Conservation (phyloP, 208 protist genomes). For the Leishmania mexicana region DNA sequence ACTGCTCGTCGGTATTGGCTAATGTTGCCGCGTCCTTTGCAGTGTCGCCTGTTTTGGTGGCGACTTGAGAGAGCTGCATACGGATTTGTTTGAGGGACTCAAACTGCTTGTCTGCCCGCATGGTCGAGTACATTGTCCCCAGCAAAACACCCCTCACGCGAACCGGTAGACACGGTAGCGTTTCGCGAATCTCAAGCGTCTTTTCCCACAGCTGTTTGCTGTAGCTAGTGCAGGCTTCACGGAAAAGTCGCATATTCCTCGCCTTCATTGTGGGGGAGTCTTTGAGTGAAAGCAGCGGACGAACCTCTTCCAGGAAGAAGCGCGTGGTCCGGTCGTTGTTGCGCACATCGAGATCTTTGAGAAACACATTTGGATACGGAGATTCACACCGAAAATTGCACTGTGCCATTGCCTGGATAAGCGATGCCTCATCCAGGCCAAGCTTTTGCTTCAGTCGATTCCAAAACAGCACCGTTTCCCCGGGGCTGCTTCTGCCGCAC, state of each 20-base stretch:
- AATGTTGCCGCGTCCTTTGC: neutral
- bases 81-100: conserved; percentile 32
- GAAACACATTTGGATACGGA: conserved; percentile 38
- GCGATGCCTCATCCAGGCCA: neutral
- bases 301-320: conserved; percentile 12
- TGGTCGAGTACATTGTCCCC: conserved; percentile 20
- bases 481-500: conserved; percentile 1
- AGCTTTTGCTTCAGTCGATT: conserved; percentile 5
- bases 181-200: conserved; percentile 24
- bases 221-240: conserved; percentile 17
- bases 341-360: conserved; percentile 41
- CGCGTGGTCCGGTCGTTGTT: conserved; percentile 24
- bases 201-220: conserved; percentile 28
- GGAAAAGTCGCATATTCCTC: conserved; percentile 5
- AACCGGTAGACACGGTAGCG: conserved; percentile 39
- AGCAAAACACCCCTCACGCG: conserved; percentile 50
- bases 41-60: no score
- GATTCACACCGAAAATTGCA: conserved; percentile 30
- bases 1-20: neutral
- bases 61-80: neutral
- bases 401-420: neutral
- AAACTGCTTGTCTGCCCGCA: conserved; percentile 54
- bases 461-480: conserved; percentile 11
- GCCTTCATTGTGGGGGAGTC: neutral
- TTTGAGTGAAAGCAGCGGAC: neutral